Conservation (phyloP, 371 early-diverging fungal genomes). For the Apophysomyces variabilis region DNA sequence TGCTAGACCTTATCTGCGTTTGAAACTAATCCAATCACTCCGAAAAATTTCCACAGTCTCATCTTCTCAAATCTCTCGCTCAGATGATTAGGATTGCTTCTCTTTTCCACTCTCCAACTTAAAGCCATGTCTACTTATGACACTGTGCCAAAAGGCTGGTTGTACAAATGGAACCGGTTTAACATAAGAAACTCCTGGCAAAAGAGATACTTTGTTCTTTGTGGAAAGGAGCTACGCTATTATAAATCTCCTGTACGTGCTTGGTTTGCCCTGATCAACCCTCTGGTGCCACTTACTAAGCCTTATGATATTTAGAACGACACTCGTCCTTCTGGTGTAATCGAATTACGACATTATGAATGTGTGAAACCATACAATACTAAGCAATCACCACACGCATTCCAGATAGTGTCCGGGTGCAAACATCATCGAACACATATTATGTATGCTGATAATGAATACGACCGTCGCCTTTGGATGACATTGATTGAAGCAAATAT, state of each 20-base stretch:
- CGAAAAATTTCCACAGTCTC: constrained; percentile 10
- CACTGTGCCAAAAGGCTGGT: constrained; percentile 23
- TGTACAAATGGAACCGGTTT: constrained; percentile 20
- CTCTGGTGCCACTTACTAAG: not conserved
- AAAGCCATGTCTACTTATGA: constrained; percentile 3
- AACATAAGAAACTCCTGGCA: constrained; percentile 22
- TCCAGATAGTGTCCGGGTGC: constrained; percentile 27
- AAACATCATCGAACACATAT: constrained; percentile 20
- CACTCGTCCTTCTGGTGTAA: constrained; percentile 18
- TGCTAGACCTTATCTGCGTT: not conserved
- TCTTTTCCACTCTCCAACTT: not conserved
- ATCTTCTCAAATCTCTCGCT: constrained; percentile 1
- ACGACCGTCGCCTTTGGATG: constrained; percentile 23
- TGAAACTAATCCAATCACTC: constrained; percentile 10
- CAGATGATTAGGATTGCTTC: not conserved
- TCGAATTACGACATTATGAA: constrained; percentile 27
- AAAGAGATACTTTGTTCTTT: constrained; percentile 25
- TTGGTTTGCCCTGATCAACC: not conserved
- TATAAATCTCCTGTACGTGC: constrained; percentile 27
- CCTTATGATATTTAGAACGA: constrained; percentile 24
- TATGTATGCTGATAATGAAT: constrained; percentile 24
- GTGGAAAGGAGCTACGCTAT: constrained; percentile 26
- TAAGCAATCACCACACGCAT: constrained; percentile 16
- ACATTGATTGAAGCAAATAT: constrained; percentile 6
- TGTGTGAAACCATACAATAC: constrained; percentile 9